These are phyloP conservation scores for Colletotrichum gloeosporioides DNA, from an alignment of 2,329 filamentous ascomycete species.

Conservation along the genomic window DNA sequence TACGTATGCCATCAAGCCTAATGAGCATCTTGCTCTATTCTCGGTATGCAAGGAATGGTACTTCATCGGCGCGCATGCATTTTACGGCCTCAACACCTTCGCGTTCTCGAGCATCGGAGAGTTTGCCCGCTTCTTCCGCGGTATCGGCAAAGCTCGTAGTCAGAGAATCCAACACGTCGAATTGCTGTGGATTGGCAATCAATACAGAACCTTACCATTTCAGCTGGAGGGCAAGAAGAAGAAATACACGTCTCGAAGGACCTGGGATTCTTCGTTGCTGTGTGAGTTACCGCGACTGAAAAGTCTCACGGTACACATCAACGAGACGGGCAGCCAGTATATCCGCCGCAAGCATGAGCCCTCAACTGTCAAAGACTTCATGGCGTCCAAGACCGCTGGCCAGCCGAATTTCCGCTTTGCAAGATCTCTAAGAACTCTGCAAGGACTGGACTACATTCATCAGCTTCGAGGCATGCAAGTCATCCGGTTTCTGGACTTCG, in stretches of 20 bases:
- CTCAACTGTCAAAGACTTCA: slow-evolving; percentile 14
- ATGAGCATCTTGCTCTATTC: slow-evolving; percentile 40
- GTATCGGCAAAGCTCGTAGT: slow-evolving; percentile 42
- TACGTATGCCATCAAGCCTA: slow-evolving; percentile 36
- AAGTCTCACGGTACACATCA: slow-evolving; percentile 43
- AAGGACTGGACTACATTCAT: slow-evolving; percentile 50
- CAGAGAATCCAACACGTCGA: slow-evolving; percentile 51
- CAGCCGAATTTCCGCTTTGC: slow-evolving; percentile 46
- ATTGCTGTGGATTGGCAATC: slow-evolving; percentile 46
- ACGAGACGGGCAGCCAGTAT: slow-evolving; percentile 35
- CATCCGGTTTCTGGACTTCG: slow-evolving; percentile 47
- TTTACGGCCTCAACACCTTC: slow-evolving; percentile 56
- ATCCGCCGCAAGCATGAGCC: slow-evolving; percentile 45
- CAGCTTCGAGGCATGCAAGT: slow-evolving; percentile 47
- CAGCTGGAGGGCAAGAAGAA: not conserved
- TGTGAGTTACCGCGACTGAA: slow-evolving; percentile 41
- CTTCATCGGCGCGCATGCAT: slow-evolving; percentile 45
- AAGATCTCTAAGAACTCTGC: slow-evolving; percentile 43
- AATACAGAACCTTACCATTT: slow-evolving; percentile 28
- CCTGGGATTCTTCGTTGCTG: slow-evolving; percentile 39
- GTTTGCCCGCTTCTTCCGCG: slow-evolving; percentile 49
- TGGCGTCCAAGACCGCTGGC: slow-evolving; percentile 30
- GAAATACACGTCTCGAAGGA: slow-evolving; percentile 42
- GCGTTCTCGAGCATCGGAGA: slow-evolving; percentile 60
- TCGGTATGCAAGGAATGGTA: slow-evolving; percentile 45